Base-by-base conservation (phyloP, 2,329 filamentous ascomycete genomes). In the Nothophoma quercina region DNA sequence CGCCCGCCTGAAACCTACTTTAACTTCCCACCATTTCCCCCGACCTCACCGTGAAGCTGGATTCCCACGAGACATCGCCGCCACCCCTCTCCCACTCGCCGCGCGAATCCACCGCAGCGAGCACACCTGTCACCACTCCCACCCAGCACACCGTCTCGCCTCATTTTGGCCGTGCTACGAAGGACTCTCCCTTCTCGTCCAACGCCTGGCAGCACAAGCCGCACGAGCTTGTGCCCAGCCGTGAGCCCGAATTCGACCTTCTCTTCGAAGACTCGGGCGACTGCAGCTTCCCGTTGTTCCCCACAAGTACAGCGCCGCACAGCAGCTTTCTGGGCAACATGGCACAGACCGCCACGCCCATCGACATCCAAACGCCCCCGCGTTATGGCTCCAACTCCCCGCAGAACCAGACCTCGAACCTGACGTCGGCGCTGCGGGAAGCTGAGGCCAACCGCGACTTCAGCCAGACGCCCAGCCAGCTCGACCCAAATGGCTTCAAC, bases 321-420 rank as follows among this genome's bases (percentile, higher is more conserved):
- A 54, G 40, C 55, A 45, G 19, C 45, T 51, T 54, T 33, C 44
- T 64, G 58, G 60, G 58, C 73, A 76, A 68, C 63, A 85, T 85
- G 82, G 79, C 79, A 55, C 78, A 78, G 59, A 71, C 77, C 47
- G 79, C 82, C 56, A 76, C 79, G 53, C 84, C 85, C 36, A 84
- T 87, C 70, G 82, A 87, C 69, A 86, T 87, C 66, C 75, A 82
- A 65, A 78, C 80, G 52, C 74, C 78, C 55, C 77, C 67, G 68
- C 81, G 79, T 64, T 79, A 80, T 77, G 80, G 79, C 59, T 84
- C 83, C 46, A 79, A 83, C 59, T 85, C 83, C 25, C 84, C 85
- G 42, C 82, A 83, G 55, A 83, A 82, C 67, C 84, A 86, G 71
- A 82, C 83, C 10, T 87, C 85, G 28, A 86, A 85, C 64, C 76